A percentile compares a stretch with the other conserved stretches of the same genome.
Evolutionary conservation across 2,329 filamentous ascomycete species (phyloP).

Genomic region (Apiospora koreana): DNA sequence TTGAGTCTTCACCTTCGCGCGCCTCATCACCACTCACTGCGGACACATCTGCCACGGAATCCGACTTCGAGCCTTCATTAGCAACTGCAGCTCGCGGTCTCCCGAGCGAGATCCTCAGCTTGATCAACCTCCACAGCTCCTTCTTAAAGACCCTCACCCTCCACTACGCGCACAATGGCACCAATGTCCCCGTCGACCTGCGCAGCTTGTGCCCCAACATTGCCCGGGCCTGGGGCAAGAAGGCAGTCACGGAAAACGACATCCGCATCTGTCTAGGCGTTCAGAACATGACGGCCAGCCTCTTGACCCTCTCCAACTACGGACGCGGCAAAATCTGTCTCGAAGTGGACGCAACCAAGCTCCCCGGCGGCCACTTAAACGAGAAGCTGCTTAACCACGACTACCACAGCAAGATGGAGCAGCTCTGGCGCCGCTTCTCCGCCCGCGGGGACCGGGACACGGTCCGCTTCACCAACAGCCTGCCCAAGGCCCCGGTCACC

Average conservation of each 20-base stretch:
- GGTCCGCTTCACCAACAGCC: conserved; percentile 53
- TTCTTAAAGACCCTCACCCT: conserved; percentile 70
- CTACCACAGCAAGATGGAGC: conserved; percentile 54
- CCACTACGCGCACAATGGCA: conserved; percentile 70
- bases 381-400: conserved; percentile 53
- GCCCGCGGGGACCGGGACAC: conserved; percentile 33
- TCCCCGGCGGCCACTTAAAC: conserved; percentile 40
- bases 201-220: conserved; percentile 61
- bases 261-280: conserved; percentile 67
- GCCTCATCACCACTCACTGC: conserved; percentile 35
- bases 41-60: conserved; percentile 41
- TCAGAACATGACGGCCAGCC: conserved; percentile 43
- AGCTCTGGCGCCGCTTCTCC: conserved; percentile 40
- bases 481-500: conserved; percentile 57
- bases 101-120: conserved; percentile 55
- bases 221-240: conserved; percentile 71
- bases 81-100: conserved; percentile 27
- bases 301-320: conserved; percentile 39
- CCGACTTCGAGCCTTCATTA: conserved; percentile 27
- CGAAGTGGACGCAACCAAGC: conserved; percentile 48
- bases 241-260: conserved; percentile 65
- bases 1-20: conserved; percentile 38
- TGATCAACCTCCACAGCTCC: conserved; percentile 64
- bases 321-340: conserved; percentile 54
- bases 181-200: conserved; percentile 63